A percentile compares a stretch with the other conserved stretches of the same genome.
Conservation (phyloP, 352 stramenopile genomes). For the Phytophthora pini region DNA sequence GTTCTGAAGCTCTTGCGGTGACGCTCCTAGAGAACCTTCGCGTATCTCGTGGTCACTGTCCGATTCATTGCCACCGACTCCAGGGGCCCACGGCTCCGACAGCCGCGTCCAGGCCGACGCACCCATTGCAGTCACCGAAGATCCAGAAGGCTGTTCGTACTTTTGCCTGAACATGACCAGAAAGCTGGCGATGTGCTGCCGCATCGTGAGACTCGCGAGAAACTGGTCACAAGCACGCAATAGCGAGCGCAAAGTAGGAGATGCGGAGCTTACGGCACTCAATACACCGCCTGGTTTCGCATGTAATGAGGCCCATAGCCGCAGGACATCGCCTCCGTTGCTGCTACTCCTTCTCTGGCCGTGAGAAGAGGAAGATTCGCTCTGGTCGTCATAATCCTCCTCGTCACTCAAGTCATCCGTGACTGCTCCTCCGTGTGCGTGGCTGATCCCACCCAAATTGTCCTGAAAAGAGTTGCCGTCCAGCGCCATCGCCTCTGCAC, state of each 20-base stretch:
- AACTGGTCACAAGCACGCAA: constrained; percentile 56
- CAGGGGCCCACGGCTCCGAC: constrained; percentile 37
- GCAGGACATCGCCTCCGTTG: constrained; percentile 31
- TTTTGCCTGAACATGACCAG: constrained; percentile 63
- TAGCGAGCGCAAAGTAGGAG: constrained; percentile 37
- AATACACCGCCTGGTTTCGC: constrained; percentile 45
- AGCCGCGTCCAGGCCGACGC: constrained; percentile 41
- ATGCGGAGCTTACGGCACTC: constrained; percentile 39
- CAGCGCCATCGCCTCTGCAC: constrained; percentile 58
- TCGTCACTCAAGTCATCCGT: constrained; percentile 39
- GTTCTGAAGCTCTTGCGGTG: constrained; percentile 37
- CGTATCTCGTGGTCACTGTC: constrained; percentile 40
- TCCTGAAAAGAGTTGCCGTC: constrained; percentile 33
- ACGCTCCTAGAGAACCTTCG: constrained; percentile 30
- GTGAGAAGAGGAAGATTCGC: constrained; percentile 35
- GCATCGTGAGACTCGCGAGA: constrained; percentile 48
- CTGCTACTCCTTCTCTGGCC: constrained; percentile 24
- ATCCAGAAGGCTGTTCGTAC: constrained; percentile 37
- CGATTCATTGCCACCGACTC: constrained; percentile 18
- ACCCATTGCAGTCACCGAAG: constrained; percentile 12
- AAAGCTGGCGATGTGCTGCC: constrained; percentile 51
- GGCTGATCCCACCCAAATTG: constrained; percentile 36
- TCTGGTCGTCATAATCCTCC: constrained; percentile 41
- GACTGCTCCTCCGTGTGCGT: constrained; percentile 34
- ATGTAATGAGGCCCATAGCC: constrained; percentile 44